Conservation (phyloP, 2,329 filamentous ascomycete genomes). For the Endoconidiophora polonica region DNA sequence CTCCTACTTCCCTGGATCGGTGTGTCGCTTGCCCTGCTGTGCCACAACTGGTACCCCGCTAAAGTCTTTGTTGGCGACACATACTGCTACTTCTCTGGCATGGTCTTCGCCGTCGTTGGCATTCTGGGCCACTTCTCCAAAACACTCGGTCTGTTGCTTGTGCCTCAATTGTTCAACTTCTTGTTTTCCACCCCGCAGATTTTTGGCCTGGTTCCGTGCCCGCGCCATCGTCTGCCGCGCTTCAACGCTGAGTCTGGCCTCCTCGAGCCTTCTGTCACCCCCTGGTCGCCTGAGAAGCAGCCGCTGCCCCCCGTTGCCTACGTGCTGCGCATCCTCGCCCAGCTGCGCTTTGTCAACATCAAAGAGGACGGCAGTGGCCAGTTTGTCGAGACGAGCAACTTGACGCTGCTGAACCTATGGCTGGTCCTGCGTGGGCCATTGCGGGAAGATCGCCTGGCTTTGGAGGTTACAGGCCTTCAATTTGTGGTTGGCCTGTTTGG, state of each 20-base stretch:
- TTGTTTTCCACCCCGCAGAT: constrained; percentile 84
- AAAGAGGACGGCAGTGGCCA: constrained; percentile 48
- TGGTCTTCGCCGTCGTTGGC: constrained; percentile 95
- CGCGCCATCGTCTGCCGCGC: constrained; percentile 74
- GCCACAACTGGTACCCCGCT: constrained; percentile 91
- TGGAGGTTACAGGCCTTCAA: constrained; percentile 70
- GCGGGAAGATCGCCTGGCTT: constrained; percentile 67
- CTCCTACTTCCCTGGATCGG: constrained; percentile 87
- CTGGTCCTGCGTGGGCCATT: constrained; percentile 86
- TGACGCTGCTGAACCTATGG: constrained; percentile 93
- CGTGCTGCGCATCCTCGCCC: constrained; percentile 50
- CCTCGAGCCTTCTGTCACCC: constrained; percentile 71
- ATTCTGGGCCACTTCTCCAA: constrained; percentile 98
- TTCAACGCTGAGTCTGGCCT: constrained; percentile 77
- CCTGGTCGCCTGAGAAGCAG: constrained; percentile 51
- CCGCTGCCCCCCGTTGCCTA: constrained; percentile 46
- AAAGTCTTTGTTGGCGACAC: constrained; percentile 95
- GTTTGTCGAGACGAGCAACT: constrained; percentile 69
- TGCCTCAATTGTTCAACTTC: constrained; percentile 95
- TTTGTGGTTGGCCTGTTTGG: constrained; percentile 59
- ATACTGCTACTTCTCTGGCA: constrained; percentile 98
- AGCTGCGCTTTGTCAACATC: constrained; percentile 51
- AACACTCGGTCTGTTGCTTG: constrained; percentile 74
- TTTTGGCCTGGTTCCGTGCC: constrained; percentile 79
- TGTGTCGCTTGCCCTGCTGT: constrained; percentile 70